Percentiles rank a stretch among this genome's conserved stretches.
These are phyloP conservation scores for Ceratocystiopsis sp. DNA, from an alignment of 2,329 filamentous ascomycete species.

Conservation along the genomic window DNA sequence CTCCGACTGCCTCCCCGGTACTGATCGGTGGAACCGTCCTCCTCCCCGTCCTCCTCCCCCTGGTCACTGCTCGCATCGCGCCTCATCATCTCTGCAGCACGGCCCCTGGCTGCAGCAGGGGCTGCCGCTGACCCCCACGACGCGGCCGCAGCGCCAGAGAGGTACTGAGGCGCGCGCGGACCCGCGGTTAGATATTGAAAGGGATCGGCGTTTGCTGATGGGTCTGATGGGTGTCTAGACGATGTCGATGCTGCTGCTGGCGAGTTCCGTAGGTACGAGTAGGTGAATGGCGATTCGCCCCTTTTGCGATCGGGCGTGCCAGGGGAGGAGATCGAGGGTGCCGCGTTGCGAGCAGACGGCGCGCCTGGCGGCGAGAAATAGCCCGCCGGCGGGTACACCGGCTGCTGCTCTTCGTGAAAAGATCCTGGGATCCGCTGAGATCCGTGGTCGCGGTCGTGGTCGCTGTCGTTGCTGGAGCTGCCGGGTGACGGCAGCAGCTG, in stretches of 20 bases:
- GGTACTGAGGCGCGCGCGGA: constrained; percentile 20
- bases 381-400: constrained; percentile 29
- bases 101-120: constrained; percentile 18
- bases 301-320: constrained; percentile 17
- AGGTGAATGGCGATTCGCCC: constrained; percentile 26
- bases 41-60: constrained; percentile 10
- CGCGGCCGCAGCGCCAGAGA: constrained; percentile 17
- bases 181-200: constrained; percentile 36
- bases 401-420: constrained; percentile 18
- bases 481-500: constrained; percentile 10
- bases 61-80: constrained; percentile 18
- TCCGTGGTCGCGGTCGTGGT: not conserved
- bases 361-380: constrained; percentile 30
- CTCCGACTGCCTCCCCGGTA: constrained; percentile 3
- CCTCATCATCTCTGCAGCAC: constrained; percentile 14
- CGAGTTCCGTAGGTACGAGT: constrained; percentile 20
- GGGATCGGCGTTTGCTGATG: constrained; percentile 23
- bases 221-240: constrained; percentile 29
- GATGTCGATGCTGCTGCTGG: constrained; percentile 2
- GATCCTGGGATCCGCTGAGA: constrained; percentile 21
- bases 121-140: constrained; percentile 10
- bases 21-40: constrained; percentile 5
- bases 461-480: constrained; percentile 13
- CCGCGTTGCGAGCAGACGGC: constrained; percentile 4
- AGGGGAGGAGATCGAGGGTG: constrained; percentile 14